Conservation (phyloP, 2,329 filamentous ascomycete species). For the Golovinomyces cichoracearum region DNA sequence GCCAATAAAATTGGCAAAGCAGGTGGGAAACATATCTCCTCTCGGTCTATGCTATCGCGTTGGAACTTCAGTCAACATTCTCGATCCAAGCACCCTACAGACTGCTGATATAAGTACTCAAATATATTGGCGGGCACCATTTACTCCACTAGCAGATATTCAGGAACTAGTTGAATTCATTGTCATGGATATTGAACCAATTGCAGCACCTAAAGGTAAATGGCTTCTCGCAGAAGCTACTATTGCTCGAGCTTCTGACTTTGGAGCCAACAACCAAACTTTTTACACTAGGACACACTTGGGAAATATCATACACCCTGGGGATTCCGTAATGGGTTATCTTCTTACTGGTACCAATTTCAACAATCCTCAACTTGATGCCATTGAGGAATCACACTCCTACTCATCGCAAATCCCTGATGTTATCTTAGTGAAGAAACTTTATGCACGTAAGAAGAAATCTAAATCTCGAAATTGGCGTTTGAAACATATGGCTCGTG, state of each 20-base stretch:
- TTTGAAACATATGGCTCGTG: slow-evolving; percentile 74
- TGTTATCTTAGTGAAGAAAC: slow-evolving; percentile 89
- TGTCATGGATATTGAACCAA: slow-evolving; percentile 74
- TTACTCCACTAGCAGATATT: slow-evolving; percentile 58
- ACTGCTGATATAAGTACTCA: slow-evolving; percentile 60
- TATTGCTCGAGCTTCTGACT: slow-evolving; percentile 61
- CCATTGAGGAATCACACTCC: slow-evolving; percentile 49
- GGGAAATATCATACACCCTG: slow-evolving; percentile 58
- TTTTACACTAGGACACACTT: slow-evolving; percentile 84
- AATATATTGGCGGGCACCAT: slow-evolving; percentile 78
- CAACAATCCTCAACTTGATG: slow-evolving; percentile 69
- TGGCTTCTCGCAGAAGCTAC: slow-evolving; percentile 70
- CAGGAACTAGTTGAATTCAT: slow-evolving; percentile 76
- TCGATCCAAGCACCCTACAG: slow-evolving; percentile 79
- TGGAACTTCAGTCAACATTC: slow-evolving; percentile 65
- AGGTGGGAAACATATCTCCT: slow-evolving; percentile 67
- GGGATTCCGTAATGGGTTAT: slow-evolving; percentile 89
- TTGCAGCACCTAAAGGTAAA: slow-evolving; percentile 49
- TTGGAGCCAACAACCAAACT: slow-evolving; percentile 62
- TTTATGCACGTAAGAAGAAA: slow-evolving; percentile 70
- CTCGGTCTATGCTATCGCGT: slow-evolving; percentile 67
- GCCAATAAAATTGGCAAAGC: slow-evolving; percentile 68
- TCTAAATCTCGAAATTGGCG: slow-evolving; percentile 68
- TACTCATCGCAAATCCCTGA: slow-evolving; percentile 66
- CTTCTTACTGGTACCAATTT: slow-evolving; percentile 71